Base-by-base conservation (phyloP, 352 stramenopile genomes). In the Phytophthora vignae region DNA sequence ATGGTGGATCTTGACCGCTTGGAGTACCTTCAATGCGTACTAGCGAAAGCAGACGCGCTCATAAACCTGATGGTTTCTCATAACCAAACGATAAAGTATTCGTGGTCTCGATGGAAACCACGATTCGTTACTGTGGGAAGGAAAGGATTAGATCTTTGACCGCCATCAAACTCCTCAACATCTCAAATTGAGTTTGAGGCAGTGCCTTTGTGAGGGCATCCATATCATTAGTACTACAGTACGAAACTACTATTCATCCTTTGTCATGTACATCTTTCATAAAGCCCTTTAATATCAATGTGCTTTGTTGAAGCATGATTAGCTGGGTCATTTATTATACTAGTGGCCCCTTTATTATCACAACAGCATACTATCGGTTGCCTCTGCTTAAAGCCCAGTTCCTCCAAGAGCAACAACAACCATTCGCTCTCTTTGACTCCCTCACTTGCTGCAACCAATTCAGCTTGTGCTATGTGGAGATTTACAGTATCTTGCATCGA, bases 401-500 rank as follows among this genome's bases (percentile, higher is more conserved):
- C 52, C 8, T 65, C 19, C 15, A 72, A 31, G 58, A 73, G 11
- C 40, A 67, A 29, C 36, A 25, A 27, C 15, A 64, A 8, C 57
- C 60, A 67, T 31, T 60, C 21, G 7, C 50, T 60, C 38, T 67
- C 50, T 29, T 50, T 67, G 3, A 67, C 31, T n/a, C 57, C 38
- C 57, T 73, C 64, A 19, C 55, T 71, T 38, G 40, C 48, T 21
- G 55, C 64, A 14, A 71, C 50, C 49, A 71, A 17, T 54, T 71
- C 64, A 29, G 64, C 5, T 15, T 71, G 29, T 55, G 56, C 36
- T 31, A 22, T 71, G 22, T 71, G 27, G 8, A 71, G 33, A 59
- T 56, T 67, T 12, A 61, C 25, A 12, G 17, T 55, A 29, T 38
- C 17, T 46, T 64, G 57, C n/a, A 29, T 64, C 5, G 17, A 55